Evolutionary conservation across 345 rosid genomes (phyloP).

Genomic region (Gossypium thurberi): DNA sequence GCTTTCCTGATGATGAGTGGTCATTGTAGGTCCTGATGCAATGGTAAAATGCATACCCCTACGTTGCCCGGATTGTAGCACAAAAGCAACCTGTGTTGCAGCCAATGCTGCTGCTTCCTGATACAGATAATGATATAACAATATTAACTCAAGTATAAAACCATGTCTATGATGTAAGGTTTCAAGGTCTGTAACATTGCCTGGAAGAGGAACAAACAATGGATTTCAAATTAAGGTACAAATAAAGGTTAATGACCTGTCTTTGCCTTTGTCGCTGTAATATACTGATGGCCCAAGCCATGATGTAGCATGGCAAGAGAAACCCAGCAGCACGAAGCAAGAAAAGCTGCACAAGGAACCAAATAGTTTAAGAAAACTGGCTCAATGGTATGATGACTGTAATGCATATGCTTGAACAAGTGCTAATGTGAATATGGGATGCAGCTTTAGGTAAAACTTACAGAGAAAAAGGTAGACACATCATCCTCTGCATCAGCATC

Average conservation of each 20-base stretch:
- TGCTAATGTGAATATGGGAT: neutral
- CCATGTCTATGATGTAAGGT: neutral
- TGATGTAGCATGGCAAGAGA: slow-evolving; percentile 94
- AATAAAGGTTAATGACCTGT: slow-evolving; percentile 47
- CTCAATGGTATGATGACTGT: neutral
- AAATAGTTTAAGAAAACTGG: slow-evolving; percentile 5
- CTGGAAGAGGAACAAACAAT: slow-evolving; percentile 19
- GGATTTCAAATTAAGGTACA: neutral
- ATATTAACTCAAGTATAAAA: neutral
- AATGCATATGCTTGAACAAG: neutral
- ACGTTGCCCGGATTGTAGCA: slow-evolving; percentile 72
- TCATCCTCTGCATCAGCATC: slow-evolving; percentile 58
- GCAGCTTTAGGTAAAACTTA: slow-evolving; percentile 33
- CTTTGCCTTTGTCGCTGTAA: slow-evolving; percentile 85
- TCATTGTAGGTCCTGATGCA: slow-evolving; percentile 36
- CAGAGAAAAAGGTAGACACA: slow-evolving; percentile 67
- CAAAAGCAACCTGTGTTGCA: slow-evolving; percentile 81
- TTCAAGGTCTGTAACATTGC: neutral
- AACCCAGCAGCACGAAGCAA: slow-evolving; percentile 65
- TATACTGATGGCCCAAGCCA: slow-evolving; percentile 97
- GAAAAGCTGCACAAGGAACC: slow-evolving; percentile 54
- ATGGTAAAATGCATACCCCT: slow-evolving; percentile 71
- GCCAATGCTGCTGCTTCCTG: slow-evolving; percentile 88
- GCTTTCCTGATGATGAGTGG: slow-evolving; percentile 46
- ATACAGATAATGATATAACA: slow-evolving; percentile 15